Conservation (phyloP, 192 early-diverging fungal species). For the Linnemannia exigua region DNA sequence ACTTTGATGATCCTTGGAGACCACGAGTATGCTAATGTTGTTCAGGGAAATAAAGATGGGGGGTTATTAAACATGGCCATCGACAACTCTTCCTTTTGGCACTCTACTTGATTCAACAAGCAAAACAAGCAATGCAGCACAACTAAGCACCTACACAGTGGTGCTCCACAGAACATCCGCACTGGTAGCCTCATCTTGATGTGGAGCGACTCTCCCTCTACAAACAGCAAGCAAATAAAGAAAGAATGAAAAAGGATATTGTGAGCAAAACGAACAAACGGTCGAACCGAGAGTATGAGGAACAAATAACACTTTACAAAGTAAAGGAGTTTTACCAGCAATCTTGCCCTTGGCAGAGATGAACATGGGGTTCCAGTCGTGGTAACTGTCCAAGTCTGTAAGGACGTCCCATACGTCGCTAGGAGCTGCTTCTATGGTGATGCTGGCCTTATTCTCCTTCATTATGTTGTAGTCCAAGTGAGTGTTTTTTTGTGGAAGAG, state of each 20-base stretch:
- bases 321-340: slow-evolving; percentile 11
- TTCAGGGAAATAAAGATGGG: no score
- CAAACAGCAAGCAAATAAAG: background rate
- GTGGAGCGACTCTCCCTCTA: slow-evolving; percentile 23
- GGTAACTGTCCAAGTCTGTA: slow-evolving; percentile 37
- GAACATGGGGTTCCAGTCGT: slow-evolving; percentile 49
- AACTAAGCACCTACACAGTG: slow-evolving; percentile 35
- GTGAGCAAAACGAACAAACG: background rate
- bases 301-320: background rate
- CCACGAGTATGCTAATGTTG: slow-evolving; percentile 13
- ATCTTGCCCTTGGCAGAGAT: slow-evolving; percentile 30
- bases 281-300: no score
- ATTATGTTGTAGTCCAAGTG: slow-evolving; percentile 6
- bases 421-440: slow-evolving; percentile 35
- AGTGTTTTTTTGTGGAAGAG: no score
- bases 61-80: background rate
- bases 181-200: slow-evolving; percentile 29
- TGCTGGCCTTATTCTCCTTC: slow-evolving; percentile 48
- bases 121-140: background rate
- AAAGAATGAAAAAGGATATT: background rate
- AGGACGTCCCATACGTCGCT: slow-evolving; percentile 38
- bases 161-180: slow-evolving; percentile 41
- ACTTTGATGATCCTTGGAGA: slow-evolving; percentile 35
- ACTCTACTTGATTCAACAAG: background rate
- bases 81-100: no score